A percentile compares a stretch with the other conserved stretches of the same genome.
Evolutionary conservation across 2,329 filamentous ascomycete species (phyloP).

Genomic region (Gaeumannomyces sp.): DNA sequence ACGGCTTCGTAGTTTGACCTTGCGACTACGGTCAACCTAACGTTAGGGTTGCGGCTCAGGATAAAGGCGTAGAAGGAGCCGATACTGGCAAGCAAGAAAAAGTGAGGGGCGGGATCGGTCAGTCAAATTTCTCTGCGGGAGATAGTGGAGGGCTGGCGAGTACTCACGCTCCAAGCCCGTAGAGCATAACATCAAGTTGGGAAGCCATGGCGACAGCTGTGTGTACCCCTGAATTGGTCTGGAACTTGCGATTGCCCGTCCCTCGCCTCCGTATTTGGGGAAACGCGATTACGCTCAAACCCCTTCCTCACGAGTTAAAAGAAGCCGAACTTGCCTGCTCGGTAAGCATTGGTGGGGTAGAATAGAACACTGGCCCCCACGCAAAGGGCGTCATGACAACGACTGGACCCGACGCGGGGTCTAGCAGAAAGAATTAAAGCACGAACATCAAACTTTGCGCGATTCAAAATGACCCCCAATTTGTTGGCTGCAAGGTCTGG

Average conservation of each 20-base stretch:
- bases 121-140: background rate
- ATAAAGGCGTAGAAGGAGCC: conserved; percentile 54
- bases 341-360: background rate
- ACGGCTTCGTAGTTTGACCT: conserved; percentile 55
- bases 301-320: background rate
- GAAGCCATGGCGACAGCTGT: background rate
- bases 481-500: background rate
- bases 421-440: background rate
- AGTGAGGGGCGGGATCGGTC: background rate
- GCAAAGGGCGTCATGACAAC: background rate
- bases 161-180: conserved; percentile 48
- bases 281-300: background rate
- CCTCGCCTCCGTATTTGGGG: too few relatives aligned
- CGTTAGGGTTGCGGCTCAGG: conserved; percentile 33
- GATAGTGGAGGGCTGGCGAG: too few relatives aligned
- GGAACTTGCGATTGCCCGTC: background rate
- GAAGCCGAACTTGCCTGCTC: too few relatives aligned
- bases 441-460: too few relatives aligned
- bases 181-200: conserved; percentile 39
- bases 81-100: conserved; percentile 31
- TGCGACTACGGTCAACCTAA: conserved; percentile 53
- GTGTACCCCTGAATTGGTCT: too few relatives aligned
- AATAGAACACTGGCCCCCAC: background rate
- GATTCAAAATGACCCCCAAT: too few relatives aligned
- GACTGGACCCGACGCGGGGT: too few relatives aligned